Conservation (phyloP, 2,329 filamentous ascomycete species). For the Sodiomyces alkalinus region DNA sequence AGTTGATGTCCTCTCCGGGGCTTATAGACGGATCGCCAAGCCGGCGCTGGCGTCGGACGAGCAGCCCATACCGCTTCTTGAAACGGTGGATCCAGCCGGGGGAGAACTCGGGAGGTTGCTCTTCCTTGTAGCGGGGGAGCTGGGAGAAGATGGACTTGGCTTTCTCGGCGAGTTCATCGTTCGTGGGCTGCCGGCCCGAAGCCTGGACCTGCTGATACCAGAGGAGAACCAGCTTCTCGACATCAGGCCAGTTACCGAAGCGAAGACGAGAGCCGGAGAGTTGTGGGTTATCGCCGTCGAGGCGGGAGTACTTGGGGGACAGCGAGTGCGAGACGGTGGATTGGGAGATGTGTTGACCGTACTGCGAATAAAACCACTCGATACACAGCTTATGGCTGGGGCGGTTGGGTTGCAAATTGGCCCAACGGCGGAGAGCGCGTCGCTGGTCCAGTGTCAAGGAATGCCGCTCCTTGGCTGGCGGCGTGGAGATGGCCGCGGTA, state of each 20-base stretch:
- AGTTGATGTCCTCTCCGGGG: constrained; percentile 39
- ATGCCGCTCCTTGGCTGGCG: constrained; percentile 31
- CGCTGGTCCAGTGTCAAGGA: constrained; percentile 48
- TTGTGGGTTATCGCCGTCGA: constrained; percentile 43
- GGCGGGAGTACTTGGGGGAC: constrained; percentile 45
- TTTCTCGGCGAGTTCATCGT: constrained; percentile 48
- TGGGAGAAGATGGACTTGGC: constrained; percentile 43
- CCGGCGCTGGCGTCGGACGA: constrained; percentile 40
- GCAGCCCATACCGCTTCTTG: constrained; percentile 46
- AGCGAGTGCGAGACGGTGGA: constrained; percentile 48
- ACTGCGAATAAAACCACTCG: constrained; percentile 45
- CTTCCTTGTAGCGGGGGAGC: constrained; percentile 44
- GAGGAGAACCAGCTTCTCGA: constrained; percentile 40
- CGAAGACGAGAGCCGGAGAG: constrained; percentile 46
- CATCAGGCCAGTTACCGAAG: constrained; percentile 50
- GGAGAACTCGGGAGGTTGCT: constrained; percentile 44
- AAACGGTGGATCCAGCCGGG: constrained; percentile 51
- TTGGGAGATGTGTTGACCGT: constrained; percentile 45
- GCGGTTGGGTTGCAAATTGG: constrained; percentile 37
- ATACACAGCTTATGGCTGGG: constrained; percentile 48
- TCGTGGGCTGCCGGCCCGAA: constrained; percentile 41
- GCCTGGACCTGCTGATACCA: constrained; percentile 38
- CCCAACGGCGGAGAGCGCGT: constrained; percentile 44
- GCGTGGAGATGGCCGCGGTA: constrained; percentile 2
- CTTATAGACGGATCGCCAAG: constrained; percentile 30